Evolutionary conservation across 805 yeast genomes (phyloP), one percentile per base, ranked within the genome.

Genomic region (Schwanniomyces pseudopolymorphus): DNA sequence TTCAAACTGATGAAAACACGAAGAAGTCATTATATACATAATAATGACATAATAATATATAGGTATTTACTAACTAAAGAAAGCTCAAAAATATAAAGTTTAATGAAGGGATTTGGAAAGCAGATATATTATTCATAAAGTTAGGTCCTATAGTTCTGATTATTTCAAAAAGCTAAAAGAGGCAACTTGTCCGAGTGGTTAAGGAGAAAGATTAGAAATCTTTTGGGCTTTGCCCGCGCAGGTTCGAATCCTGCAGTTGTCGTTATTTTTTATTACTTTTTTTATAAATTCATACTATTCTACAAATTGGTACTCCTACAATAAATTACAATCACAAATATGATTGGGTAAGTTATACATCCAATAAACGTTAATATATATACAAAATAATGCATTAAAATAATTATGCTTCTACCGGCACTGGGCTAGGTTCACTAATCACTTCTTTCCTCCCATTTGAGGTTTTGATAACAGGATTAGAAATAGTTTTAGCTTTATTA

Each of bases 201-300:
- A 64, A 64, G 69, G 69, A 63, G 69, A 64, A 63, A 63, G 69
- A 64, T 59, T 64, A 59, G 69, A 64, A 64, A 64, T 64, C 67
- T 69, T 69, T 70, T 77, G 80, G 80, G 79, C 78, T 76, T 68
- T 74, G 81, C 80, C 80, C 80, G 80, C 80, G 78, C 80, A 77
- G 81, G 81, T 76, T 77, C 81, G 79, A 76, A 64, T 77, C 81
- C 80, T 77, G 81, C 78, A 75, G 80, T 75, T 77, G 80, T 76
- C 81, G 80, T 41, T 49, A 57, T 61, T 60, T 63, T 68, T 69
- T 65, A 22, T 22, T 22, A 5, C 10, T 26, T 26, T 22, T 22
- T 22, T 22, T 22, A 22, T 5, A 22, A 5, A 5, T 22, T 22
- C 5, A 22, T 5, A 5, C 25, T 22, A 5, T 22, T 22, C 8